Percentiles rank a stretch among this genome's conserved stretches.
These are phyloP conservation scores for Mycosphaerella sp. DNA, from an alignment of 2,329 filamentous ascomycete genomes.

Conservation along the genomic window DNA sequence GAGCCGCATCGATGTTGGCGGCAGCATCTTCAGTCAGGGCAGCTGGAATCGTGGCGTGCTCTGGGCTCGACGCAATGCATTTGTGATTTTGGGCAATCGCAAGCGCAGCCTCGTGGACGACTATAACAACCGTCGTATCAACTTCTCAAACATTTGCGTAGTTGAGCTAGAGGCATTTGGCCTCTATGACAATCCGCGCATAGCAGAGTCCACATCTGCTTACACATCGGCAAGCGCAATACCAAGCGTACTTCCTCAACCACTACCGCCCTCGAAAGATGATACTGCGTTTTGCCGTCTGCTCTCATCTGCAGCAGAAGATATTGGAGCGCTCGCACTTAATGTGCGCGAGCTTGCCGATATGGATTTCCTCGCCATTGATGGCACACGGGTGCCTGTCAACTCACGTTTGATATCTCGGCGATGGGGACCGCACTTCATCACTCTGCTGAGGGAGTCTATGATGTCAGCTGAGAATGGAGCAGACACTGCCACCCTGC, in stretches of 20 bases:
- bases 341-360: slow-evolving; percentile 79
- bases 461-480: slow-evolving; percentile 58
- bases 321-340: slow-evolving; percentile 75
- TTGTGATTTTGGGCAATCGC: slow-evolving; percentile 89
- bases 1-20: slow-evolving; percentile 92
- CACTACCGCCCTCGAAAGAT: slow-evolving; percentile 26
- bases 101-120: slow-evolving; percentile 93
- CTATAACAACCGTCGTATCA: slow-evolving; percentile 96
- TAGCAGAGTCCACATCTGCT: slow-evolving; percentile 67
- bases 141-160: slow-evolving; percentile 94
- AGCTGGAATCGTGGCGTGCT: slow-evolving; percentile 96
- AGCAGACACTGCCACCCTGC: slow-evolving; percentile 66
- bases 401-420: slow-evolving; percentile 84
- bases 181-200: slow-evolving; percentile 90
- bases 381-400: slow-evolving; percentile 84
- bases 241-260: slow-evolving; percentile 13
- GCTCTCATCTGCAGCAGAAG: slow-evolving; percentile 71
- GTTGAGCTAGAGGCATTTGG: slow-evolving; percentile 97
- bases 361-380: slow-evolving; percentile 92
- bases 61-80: slow-evolving; percentile 89
- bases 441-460: slow-evolving; percentile 80
- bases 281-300: slow-evolving; percentile 67
- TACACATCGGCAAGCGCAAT: slow-evolving; percentile 79
- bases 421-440: slow-evolving; percentile 94
- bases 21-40: slow-evolving; percentile 88